Conservation (phyloP, 768 basidiomycete species). For the Lenzites betulinus region DNA sequence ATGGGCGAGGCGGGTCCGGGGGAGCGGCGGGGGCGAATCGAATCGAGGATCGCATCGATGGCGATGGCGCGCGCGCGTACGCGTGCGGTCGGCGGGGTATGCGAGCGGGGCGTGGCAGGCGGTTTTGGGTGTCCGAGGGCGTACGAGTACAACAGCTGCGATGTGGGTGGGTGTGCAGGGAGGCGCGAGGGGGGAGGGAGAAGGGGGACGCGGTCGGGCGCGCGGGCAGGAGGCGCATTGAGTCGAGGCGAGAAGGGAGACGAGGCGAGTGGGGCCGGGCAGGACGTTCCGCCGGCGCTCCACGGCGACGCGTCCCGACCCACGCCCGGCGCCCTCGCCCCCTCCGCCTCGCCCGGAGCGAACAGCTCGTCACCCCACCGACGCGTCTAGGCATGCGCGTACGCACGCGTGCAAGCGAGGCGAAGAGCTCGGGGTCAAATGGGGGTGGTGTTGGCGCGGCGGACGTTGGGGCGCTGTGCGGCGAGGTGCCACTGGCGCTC, state of each 20-base stretch:
- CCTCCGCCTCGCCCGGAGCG: neutral
- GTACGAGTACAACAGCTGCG: too few relatives aligned
- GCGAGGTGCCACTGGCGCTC: slow-evolving; percentile 32
- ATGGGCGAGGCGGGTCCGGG: neutral
- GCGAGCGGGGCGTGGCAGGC: too few relatives aligned
- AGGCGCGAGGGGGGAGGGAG: too few relatives aligned
- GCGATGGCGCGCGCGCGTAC: neutral
- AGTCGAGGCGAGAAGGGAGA: too few relatives aligned
- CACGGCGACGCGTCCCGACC: slow-evolving; percentile 6
- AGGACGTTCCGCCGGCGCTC: slow-evolving; percentile 6
- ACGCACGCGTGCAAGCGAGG: neutral
- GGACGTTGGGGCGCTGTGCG: slow-evolving; percentile 8
- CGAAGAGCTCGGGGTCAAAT: neutral
- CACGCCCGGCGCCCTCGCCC: neutral
- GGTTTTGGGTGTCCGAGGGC: too few relatives aligned
- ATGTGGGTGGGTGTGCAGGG: too few relatives aligned
- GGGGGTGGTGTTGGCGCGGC: slow-evolving; percentile 24
- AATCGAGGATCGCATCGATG: neutral
- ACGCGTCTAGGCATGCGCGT: too few relatives aligned
- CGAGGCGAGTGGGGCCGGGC: slow-evolving; percentile 2
- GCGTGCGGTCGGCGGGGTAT: too few relatives aligned
- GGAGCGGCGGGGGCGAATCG: neutral
- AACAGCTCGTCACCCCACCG: too few relatives aligned
- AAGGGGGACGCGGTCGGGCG: neutral
- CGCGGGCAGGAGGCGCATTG: too few relatives aligned